Base-by-base conservation (phyloP, 768 basidiomycete genomes). In the Krasilnikovozyma curviuscula region DNA sequence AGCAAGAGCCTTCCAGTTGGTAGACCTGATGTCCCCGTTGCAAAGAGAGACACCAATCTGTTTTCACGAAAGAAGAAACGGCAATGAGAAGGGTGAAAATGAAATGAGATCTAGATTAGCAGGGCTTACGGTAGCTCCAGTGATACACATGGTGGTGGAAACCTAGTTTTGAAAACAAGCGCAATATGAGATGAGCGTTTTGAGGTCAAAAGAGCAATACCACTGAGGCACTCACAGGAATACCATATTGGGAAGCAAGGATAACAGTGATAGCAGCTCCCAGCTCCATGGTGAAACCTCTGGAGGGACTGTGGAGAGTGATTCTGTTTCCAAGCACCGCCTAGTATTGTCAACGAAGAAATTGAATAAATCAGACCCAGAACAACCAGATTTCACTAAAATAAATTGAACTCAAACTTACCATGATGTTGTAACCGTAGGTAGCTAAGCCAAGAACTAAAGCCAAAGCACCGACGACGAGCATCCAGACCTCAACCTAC, bases 281-380 rank as follows among this genome's bases (percentile, higher is more conserved):
- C 47, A 70, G 57, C 53, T 69, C 69, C 69, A 70, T 70, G 8
- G 64, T 61, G 55, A 63, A 66, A 5, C 69, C 69, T 38, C 69
- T 65, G 3, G 65, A 66, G 1, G 69, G 68, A 0, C 66, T 67
- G 51, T 63, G 59, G 25, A 67, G 60, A 24, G 68, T 69, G 57
- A 69, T 61, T 40, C 59, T 58, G 63, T 66, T 66, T 2, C 67
- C 64, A 57, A 65, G 59, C 28, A 63, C 61, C n/a, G n/a, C n/a
- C n/a, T n/a, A n/a, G n/a, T n/a, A n/a, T n/a, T n/a, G n/a, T n/a
- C n/a, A n/a, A n/a, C n/a, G n/a, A n/a, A n/a, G n/a, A n/a, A n/a
- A n/a, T n/a, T n/a, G n/a, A n/a, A n/a, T n/a, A n/a, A n/a, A n/a
- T n/a, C n/a, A n/a, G n/a, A n/a, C n/a, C n/a, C n/a, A n/a, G n/a